Percentiles rank a stretch among this genome's conserved stretches.
phyloP scores from a whole-genome alignment of 2,329 filamentous ascomycete genomes.

The Graphium sp. region DNA sequence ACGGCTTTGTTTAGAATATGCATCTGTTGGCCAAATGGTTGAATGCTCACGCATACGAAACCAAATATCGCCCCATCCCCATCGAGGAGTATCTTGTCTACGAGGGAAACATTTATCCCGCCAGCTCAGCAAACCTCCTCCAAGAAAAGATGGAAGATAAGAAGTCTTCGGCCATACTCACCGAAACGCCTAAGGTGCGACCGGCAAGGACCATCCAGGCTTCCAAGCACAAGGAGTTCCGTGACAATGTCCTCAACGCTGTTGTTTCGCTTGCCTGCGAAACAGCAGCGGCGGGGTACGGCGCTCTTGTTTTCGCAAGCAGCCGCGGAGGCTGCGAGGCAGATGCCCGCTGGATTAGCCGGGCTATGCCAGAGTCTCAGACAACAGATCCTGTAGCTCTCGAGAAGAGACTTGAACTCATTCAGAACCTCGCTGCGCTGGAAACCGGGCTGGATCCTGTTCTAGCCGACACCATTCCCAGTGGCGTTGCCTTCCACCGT shows the following conservation, averaged over 20 bases:
- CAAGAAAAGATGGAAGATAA: no score
- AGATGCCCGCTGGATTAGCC: slow-evolving; percentile 50
- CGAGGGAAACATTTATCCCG: slow-evolving; percentile 49
- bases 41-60: slow-evolving; percentile 53
- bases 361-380: slow-evolving; percentile 38
- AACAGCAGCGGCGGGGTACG: slow-evolving; percentile 50
- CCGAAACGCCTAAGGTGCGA: slow-evolving; percentile 15
- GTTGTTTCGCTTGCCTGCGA: slow-evolving; percentile 55
- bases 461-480: slow-evolving; percentile 45
- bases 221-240: slow-evolving; percentile 44
- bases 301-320: slow-evolving; percentile 57
- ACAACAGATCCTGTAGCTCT: slow-evolving; percentile 28
- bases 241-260: slow-evolving; percentile 49
- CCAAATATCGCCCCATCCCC: slow-evolving; percentile 57
- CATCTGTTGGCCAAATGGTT: slow-evolving; percentile 54
- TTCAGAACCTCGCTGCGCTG: slow-evolving; percentile 49
- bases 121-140: slow-evolving; percentile 22
- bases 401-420: slow-evolving; percentile 43
- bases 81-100: slow-evolving; percentile 61
- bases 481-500: slow-evolving; percentile 62
- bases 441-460: slow-evolving; percentile 48
- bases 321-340: slow-evolving; percentile 52
- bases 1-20: slow-evolving; percentile 49
- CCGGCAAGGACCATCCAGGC: slow-evolving; percentile 30
- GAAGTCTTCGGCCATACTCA: no score